These are phyloP conservation scores for Monilinia fructicola DNA, from an alignment of 2,329 filamentous ascomycete species.

Conservation along the genomic window DNA sequence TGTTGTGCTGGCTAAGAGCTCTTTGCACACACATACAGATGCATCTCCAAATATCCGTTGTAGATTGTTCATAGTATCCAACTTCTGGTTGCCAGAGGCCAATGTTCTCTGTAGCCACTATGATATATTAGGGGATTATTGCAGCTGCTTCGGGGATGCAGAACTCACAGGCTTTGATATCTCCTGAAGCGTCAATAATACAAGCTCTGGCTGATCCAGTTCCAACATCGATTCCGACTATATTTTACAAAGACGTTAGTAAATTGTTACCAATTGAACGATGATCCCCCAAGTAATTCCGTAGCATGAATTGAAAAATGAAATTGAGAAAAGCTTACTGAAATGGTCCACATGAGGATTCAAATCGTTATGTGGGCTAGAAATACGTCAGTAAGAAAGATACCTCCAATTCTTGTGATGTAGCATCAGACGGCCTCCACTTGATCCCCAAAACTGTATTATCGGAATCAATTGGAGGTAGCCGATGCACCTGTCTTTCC, in stretches of 20 bases:
- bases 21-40: constrained; percentile 86
- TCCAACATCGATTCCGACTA: constrained; percentile 87
- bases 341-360: constrained; percentile 54
- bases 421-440: background rate
- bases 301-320: background rate
- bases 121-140: constrained; percentile 22
- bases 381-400: constrained; percentile 1
- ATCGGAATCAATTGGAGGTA: background rate
- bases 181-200: constrained; percentile 87
- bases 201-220: constrained; percentile 94
- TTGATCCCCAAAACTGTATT: background rate
- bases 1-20: constrained; percentile 76
- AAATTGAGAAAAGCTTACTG: constrained; percentile 35
- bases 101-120: constrained; percentile 70
- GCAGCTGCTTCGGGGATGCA: background rate
- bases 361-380: constrained; percentile 40
- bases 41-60: constrained; percentile 92
- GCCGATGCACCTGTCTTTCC: background rate
- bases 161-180: constrained; percentile 64
- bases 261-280: background rate
- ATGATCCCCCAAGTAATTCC: background rate
- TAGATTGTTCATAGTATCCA: constrained; percentile 93
- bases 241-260: constrained; percentile 9
- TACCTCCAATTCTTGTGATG: background rate
- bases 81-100: constrained; percentile 76